A percentile compares a stretch with the other conserved stretches of the same genome.
phyloP scores from a whole-genome alignment of 257 asterid genomes.

The Lycium barbarum region DNA sequence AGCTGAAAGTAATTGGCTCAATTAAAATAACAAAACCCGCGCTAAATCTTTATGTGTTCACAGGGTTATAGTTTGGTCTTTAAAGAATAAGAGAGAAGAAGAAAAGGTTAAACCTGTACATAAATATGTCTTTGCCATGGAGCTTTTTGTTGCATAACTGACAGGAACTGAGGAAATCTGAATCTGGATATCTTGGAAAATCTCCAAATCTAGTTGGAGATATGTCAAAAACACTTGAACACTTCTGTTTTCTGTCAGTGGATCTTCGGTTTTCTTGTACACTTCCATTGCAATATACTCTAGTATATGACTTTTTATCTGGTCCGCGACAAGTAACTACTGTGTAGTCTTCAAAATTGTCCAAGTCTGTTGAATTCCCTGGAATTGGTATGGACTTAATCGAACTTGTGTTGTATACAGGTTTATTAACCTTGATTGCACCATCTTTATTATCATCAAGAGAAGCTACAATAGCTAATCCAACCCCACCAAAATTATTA shows the following conservation, averaged over 20 bases:
- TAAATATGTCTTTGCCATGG: constrained; percentile 79
- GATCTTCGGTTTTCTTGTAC: neutral
- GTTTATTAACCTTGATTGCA: constrained; percentile 36
- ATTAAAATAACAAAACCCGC: too few species aligned
- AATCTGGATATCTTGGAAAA: constrained; percentile 40
- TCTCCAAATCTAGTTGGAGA: constrained; percentile 59
- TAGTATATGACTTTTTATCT: constrained; percentile 51
- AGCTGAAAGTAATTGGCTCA: too few species aligned
- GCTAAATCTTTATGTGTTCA: too few species aligned
- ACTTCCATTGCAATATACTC: constrained; percentile 54
- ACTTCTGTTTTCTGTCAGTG: neutral
- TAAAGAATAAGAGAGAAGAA: neutral
- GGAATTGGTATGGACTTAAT: constrained; percentile 67
- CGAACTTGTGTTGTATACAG: constrained; percentile 51
- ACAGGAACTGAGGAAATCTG: constrained; percentile 77
- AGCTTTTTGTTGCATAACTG: constrained; percentile 71
- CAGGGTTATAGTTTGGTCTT: too few species aligned
- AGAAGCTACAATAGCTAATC: constrained; percentile 84
- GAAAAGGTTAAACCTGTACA: constrained; percentile 67
- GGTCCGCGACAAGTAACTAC: constrained; percentile 66
- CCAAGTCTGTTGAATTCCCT: constrained; percentile 41
- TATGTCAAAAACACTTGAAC: constrained; percentile 58
- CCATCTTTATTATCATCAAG: constrained; percentile 45
- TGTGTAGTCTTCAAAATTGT: constrained; percentile 52
- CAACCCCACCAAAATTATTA: constrained; percentile 70